Percentiles rank a stretch among this genome's conserved stretches.
These are phyloP conservation scores for Venturia pyrina DNA, from an alignment of 2,329 filamentous ascomycete genomes.

Conservation along the genomic window DNA sequence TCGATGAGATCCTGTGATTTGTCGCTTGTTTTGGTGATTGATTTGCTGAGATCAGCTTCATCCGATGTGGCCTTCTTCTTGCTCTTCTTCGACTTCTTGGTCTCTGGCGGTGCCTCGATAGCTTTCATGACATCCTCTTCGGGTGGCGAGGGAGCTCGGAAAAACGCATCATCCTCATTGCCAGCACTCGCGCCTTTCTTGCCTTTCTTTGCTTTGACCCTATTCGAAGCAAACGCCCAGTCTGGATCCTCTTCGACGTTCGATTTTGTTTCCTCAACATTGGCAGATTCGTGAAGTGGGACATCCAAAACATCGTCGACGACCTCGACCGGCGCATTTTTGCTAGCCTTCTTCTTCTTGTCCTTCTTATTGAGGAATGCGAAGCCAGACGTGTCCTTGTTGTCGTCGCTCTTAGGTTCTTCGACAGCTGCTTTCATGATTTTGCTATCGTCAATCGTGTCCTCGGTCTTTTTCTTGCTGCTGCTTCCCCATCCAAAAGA, in stretches of 20 bases:
- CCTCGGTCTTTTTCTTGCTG: constrained; percentile 13
- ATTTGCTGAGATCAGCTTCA: constrained; percentile 15
- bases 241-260: constrained; percentile 10
- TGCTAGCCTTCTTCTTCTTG: constrained; percentile 34
- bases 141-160: constrained; percentile 9
- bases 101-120: constrained; percentile 4
- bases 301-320: constrained; percentile 29
- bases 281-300: constrained; percentile 34
- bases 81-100: constrained; percentile 17
- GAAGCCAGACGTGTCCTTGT: constrained; percentile 49
- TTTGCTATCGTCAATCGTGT: constrained; percentile 18
- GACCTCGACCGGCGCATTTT: constrained; percentile 29
- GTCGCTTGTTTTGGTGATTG: constrained; percentile 5
- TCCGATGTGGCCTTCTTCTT: constrained; percentile 25
- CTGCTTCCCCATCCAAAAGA: constrained; percentile 4
- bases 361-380: constrained; percentile 46
- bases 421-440: constrained; percentile 39
- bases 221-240: constrained; percentile 9
- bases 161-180: background rate
- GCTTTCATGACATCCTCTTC: constrained; percentile 6
- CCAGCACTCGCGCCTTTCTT: constrained; percentile 3
- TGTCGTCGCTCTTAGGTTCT: constrained; percentile 38
- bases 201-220: constrained; percentile 11
- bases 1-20: background rate
- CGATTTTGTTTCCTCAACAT: constrained; percentile 23